phyloP scores from a whole-genome alignment of 208 protist species.

The Leishmania lainsoni region DNA sequence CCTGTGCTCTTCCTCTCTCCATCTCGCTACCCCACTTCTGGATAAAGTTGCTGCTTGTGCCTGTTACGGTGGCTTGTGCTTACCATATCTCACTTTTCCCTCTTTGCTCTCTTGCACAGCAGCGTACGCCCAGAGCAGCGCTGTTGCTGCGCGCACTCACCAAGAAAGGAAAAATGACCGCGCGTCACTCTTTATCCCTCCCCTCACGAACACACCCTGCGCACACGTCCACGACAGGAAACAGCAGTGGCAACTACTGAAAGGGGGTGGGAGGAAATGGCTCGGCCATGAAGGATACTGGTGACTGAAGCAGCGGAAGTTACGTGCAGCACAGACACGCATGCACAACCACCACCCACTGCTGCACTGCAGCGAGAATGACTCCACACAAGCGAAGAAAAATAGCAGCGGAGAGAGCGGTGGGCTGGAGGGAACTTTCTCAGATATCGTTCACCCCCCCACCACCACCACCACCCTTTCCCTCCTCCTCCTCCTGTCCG shows the following conservation, averaged over 20 bases:
- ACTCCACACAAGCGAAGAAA: neutral
- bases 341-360: neutral
- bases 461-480: neutral
- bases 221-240: neutral
- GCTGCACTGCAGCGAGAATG: neutral
- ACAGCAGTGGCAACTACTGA: neutral
- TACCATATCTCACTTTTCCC: slow-evolving; percentile 6
- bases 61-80: neutral
- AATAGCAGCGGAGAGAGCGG: neutral
- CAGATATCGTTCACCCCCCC: neutral
- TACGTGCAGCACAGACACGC: neutral
- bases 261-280: neutral
- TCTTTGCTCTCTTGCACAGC: neutral
- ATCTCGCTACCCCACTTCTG: neutral
- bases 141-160: neutral
- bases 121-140: neutral
- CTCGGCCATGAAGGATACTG: neutral
- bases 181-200: neutral
- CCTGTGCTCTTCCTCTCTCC: neutral
- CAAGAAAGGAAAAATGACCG: neutral
- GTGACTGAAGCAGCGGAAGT: neutral
- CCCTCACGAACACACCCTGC: neutral
- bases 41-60: neutral
- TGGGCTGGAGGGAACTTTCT: neutral
- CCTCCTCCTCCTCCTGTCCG: neutral